Conservation (phyloP, 2,329 filamentous ascomycete species). For the Helotiales sp. region DNA sequence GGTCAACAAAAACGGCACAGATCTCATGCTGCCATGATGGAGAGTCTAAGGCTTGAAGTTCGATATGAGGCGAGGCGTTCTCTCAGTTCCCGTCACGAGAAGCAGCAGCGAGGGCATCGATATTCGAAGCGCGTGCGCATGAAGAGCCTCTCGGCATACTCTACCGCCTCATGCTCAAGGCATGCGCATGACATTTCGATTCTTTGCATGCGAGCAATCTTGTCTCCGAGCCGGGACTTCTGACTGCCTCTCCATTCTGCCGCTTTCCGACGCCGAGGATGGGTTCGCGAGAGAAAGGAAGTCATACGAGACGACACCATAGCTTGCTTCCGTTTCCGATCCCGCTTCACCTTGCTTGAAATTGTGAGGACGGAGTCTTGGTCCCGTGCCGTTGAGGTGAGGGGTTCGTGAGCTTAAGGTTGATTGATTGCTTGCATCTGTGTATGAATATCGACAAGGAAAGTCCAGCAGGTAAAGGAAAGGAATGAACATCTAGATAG, state of each 20-base stretch:
- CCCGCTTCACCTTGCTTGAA: neutral
- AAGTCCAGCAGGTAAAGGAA: neutral
- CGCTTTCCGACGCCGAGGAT: neutral
- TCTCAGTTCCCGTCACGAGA: too few relatives aligned
- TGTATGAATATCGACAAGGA: neutral
- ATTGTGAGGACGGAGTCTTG: neutral
- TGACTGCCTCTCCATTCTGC: neutral
- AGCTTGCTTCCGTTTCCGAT: neutral
- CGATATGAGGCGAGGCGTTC: too few relatives aligned
- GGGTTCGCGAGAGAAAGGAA: neutral
- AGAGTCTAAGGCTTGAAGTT: too few relatives aligned
- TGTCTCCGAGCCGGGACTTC: neutral
- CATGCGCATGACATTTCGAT: neutral
- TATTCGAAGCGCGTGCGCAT: too few relatives aligned
- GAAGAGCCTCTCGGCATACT: neutral
- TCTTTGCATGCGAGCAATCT: neutral
- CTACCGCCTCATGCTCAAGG: neutral
- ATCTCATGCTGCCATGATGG: too few relatives aligned
- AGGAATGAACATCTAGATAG: neutral
- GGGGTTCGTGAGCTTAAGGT: neutral
- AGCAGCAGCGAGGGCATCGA: too few relatives aligned
- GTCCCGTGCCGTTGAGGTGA: neutral
- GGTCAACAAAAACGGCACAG: too few relatives aligned
- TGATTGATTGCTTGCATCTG: neutral
- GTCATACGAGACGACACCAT: neutral